phyloP scores from a whole-genome alignment of 179 eudicot genomes.

The Nepenthes alata region DNA sequence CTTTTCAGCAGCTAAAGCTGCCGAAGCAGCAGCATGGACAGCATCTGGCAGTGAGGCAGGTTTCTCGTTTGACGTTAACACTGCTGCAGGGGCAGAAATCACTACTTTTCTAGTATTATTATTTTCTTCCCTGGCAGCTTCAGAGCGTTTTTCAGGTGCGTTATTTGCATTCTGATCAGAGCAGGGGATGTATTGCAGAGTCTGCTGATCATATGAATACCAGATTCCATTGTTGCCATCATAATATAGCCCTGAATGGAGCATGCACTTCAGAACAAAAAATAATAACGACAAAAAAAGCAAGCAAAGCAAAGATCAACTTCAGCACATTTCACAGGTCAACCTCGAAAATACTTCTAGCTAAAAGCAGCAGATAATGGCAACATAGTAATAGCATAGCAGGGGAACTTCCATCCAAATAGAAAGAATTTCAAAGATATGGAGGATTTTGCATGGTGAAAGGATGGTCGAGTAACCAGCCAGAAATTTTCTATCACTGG shows the following conservation, averaged over 20 bases:
- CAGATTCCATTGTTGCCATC: slow-evolving; percentile 91
- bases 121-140: slow-evolving; percentile 48
- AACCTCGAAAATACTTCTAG: too few species aligned
- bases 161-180: slow-evolving; percentile 47
- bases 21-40: slow-evolving; percentile 95
- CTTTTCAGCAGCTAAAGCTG: slow-evolving; percentile 96
- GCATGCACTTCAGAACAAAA: slow-evolving; percentile 6
- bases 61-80: slow-evolving; percentile 58
- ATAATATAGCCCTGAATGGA: slow-evolving; percentile 66
- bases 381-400: too few species aligned
- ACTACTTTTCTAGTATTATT: slow-evolving; percentile 50
- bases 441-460: too few species aligned
- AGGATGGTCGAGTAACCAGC: too few species aligned
- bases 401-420: too few species aligned
- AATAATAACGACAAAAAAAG: not conserved
- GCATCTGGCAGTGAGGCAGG: slow-evolving; percentile 81
- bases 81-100: slow-evolving; percentile 96
- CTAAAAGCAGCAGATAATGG: too few species aligned
- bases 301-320: not conserved
- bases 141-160: slow-evolving; percentile 40
- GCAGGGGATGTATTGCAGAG: slow-evolving; percentile 81
- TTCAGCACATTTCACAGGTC: not conserved
- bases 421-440: too few species aligned
- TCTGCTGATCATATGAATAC: slow-evolving; percentile 77
- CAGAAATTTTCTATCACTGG: too few species aligned